Base-by-base conservation (phyloP, 164 flowering plant genomes). In the Nelumbo lutea region DNA sequence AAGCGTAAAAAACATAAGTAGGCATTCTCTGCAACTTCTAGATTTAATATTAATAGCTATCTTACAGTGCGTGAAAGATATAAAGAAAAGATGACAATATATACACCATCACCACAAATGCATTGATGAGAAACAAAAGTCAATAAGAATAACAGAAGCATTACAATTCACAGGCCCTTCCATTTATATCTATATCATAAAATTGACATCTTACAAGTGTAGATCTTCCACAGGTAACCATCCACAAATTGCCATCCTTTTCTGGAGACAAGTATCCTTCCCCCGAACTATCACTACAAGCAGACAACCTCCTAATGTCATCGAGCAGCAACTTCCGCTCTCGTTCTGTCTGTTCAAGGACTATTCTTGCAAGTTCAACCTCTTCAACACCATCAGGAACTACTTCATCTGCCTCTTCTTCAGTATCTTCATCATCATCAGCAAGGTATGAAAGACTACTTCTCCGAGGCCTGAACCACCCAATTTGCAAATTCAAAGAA, bases 351-450 rank as follows among this genome's bases (percentile, higher is more conserved):
- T 83, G 80, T 78, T 96, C 99, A 73, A 96, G 96, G 66, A 78
- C 77, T 47, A 96, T 79, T 82, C 82, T 87, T 74, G 98, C 98
- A 63, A 87, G 87, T 79, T 93, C 99, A 59, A 96, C 98, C 81
- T 96, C 98, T 83, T 91, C 98, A 75, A 93, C 96, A 58, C 99
- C 99, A 75, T 90, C 96, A 71, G 99, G 99, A 70, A 96, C 99
- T 66, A 96, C 92, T 80, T 91, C 99, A 81, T 96, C 98, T 53
- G 98, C 98, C 81, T 93, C 99, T 77, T 96, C 97, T 83, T 85
- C 95, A 64, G 88, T 83, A 81, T 90, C 98, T 67, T 90, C 99
- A 81, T 91, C 99, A 73, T 96, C 96, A 75, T 90, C 97, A 62
- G 84, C 79, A 73, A 88, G 84, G 76, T 75, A 86, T 47, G 91